Conservation (phyloP, 2,329 filamentous ascomycete genomes). For the Pezicula rhizophila region DNA sequence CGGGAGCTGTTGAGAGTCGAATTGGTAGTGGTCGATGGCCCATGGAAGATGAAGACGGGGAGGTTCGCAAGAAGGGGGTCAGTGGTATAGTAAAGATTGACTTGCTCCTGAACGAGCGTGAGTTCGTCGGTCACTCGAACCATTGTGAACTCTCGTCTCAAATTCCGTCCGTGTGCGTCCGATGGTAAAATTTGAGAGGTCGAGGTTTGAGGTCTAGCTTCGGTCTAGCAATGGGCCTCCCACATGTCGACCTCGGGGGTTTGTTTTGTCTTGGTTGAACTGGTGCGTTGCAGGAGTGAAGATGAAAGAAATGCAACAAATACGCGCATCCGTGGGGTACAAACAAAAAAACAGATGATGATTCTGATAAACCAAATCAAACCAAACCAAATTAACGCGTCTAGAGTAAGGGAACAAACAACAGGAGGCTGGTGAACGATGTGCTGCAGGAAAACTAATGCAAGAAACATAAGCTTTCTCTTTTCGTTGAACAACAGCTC, state of each 20-base stretch:
- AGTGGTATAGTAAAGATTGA: constrained; percentile 83
- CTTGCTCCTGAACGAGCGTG: constrained; percentile 70
- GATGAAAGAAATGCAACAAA: constrained; percentile 3
- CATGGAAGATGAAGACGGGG: constrained; percentile 85
- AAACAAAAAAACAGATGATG: constrained; percentile 1
- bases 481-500: too few relatives aligned
- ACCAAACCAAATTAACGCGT: neutral
- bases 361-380: neutral
- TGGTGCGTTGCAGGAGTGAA: constrained; percentile 5
- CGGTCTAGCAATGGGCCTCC: constrained; percentile 17
- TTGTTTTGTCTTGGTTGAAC: neutral
- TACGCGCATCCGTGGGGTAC: constrained; percentile 1
- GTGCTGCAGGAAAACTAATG: neutral
- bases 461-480: too few relatives aligned
- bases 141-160: constrained; percentile 48
- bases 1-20: constrained; percentile 83
- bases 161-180: too few relatives aligned
- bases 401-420: neutral
- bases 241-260: constrained; percentile 16
- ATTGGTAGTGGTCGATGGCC: constrained; percentile 82
- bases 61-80: constrained; percentile 78
- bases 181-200: neutral
- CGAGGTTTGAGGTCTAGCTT: neutral
- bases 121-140: constrained; percentile 75
- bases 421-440: neutral